These are phyloP conservation scores for Boletus tylopilopsis DNA, from an alignment of 768 basidiomycete genomes.

Conservation along the genomic window DNA sequence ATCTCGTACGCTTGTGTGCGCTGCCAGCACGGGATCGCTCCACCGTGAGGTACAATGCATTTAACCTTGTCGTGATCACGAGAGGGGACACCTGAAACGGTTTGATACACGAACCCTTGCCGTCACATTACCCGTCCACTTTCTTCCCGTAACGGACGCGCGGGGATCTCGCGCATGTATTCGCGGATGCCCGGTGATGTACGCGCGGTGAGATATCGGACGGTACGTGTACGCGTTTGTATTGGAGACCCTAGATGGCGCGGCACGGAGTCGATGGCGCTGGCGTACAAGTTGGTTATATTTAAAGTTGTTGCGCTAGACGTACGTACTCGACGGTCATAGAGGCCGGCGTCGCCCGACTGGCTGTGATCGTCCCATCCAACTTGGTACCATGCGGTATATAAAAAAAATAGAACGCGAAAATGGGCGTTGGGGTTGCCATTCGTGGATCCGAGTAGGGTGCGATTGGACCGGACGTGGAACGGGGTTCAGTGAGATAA, in stretches of 20 bases:
- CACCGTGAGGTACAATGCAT: not conserved
- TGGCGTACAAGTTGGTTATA: no score
- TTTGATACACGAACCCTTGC: not conserved
- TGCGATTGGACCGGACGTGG: conserved; percentile 7
- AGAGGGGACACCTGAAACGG: not conserved
- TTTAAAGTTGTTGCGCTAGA: no score
- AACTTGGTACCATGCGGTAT: no score
- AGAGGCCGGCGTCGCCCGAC: not conserved
- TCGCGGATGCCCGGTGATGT: conserved; percentile 7
- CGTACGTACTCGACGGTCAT: no score
- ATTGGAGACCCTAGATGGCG: not conserved
- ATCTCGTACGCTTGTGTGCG: not conserved
- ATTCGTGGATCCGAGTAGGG: not conserved
- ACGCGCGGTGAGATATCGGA: conserved; percentile 1
- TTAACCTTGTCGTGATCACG: conserved; percentile 1
- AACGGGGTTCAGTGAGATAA: no score
- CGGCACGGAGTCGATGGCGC: no score
- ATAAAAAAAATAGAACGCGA: not conserved
- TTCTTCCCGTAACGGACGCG: conserved; percentile 15
- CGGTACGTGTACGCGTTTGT: not conserved
- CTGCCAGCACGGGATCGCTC: conserved; percentile 10
- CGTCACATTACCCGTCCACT: conserved; percentile 7
- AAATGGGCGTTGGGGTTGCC: not conserved
- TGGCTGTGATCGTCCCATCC: not conserved
- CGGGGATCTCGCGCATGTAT: conserved; percentile 15